Percentiles rank a stretch among this genome's conserved stretches.
Evolutionary conservation across 768 basidiomycete genomes (phyloP).

Genomic region (Pisolithus tinctorius): DNA sequence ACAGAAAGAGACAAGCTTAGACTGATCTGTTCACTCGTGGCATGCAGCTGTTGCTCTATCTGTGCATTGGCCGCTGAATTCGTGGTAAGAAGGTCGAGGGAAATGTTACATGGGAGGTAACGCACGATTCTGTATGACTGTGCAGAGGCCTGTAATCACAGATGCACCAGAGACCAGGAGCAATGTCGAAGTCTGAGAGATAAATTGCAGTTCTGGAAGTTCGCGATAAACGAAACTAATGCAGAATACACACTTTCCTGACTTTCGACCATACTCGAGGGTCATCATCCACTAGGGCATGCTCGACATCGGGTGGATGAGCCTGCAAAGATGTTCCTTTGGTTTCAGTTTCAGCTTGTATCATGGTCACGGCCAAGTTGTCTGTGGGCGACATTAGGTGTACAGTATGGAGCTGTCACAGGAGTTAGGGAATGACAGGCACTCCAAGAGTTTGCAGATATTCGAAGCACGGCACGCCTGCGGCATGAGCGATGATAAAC

Average conservation of each 20-base stretch:
- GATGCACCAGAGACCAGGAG: slow-evolving; percentile 21
- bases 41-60: slow-evolving; percentile 56
- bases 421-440: no score
- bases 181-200: slow-evolving; percentile 13
- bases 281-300: slow-evolving; percentile 46
- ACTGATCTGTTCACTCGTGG: slow-evolving; percentile 57
- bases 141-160: slow-evolving; percentile 22
- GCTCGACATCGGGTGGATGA: slow-evolving; percentile 29
- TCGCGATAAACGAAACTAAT: neutral
- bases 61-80: slow-evolving; percentile 56
- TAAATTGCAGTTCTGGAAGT: neutral
- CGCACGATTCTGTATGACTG: slow-evolving; percentile 26
- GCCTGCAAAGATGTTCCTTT: neutral
- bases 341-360: neutral
- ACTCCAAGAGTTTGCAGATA: no score
- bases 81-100: neutral
- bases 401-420: no score
- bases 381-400: no score
- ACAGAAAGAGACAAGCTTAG: slow-evolving; percentile 67
- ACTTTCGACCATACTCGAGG: slow-evolving; percentile 53
- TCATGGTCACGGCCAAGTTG: no score
- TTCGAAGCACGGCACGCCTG: no score
- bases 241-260: slow-evolving; percentile 41
- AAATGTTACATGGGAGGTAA: neutral
- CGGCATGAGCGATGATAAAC: no score